Evolutionary conservation across 805 yeast genomes (phyloP).

Genomic region (Blastobotrys mokoenaii): DNA sequence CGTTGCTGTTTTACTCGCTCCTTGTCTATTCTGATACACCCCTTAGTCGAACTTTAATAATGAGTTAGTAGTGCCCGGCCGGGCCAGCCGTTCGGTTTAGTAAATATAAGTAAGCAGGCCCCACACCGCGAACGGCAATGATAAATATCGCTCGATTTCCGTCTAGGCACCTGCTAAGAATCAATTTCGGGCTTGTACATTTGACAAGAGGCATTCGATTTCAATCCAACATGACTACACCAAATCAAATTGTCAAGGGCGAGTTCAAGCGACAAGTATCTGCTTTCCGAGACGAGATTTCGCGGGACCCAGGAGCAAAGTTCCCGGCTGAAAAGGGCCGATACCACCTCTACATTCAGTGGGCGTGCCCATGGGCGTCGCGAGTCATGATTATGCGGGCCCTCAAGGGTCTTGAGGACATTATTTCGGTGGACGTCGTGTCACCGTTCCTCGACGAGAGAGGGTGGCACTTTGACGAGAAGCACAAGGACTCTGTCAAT

Average conservation of each 20-base stretch:
- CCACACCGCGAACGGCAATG: no score
- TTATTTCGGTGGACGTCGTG: slow-evolving; percentile 55
- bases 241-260: not conserved
- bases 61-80: no score
- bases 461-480: slow-evolving; percentile 82
- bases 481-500: slow-evolving; percentile 50
- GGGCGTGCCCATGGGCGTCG: slow-evolving; percentile 97
- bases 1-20: no score
- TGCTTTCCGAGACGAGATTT: slow-evolving; percentile 56
- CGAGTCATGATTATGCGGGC: slow-evolving; percentile 66
- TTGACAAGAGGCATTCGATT: no score
- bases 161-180: no score
- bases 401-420: slow-evolving; percentile 60
- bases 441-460: slow-evolving; percentile 77
- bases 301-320: slow-evolving; percentile 46
- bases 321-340: slow-evolving; percentile 71
- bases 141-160: no score
- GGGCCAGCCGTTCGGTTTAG: no score
- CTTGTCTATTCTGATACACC: no score
- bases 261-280: slow-evolving; percentile 8
- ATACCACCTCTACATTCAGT: slow-evolving; percentile 79
- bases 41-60: no score
- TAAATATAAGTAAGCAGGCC: no score
- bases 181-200: no score
- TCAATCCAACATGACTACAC: no score